Conservation (phyloP, 1,139 yeast species). For the Sugiyamaella japonica region DNA sequence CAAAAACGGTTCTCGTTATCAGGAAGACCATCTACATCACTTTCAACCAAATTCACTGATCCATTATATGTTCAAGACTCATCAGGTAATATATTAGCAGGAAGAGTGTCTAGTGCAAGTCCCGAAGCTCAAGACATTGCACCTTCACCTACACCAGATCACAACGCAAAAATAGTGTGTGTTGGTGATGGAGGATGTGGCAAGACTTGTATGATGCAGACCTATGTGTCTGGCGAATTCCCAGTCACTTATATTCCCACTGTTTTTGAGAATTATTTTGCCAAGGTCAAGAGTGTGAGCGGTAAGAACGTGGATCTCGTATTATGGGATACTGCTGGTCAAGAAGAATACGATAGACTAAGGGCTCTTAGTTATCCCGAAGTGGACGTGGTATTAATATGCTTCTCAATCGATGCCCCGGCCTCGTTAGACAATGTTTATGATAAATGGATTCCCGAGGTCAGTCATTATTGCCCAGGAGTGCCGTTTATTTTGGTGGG, state of each 20-base stretch:
- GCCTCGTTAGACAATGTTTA: slow-evolving; percentile 69
- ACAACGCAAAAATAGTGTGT: slow-evolving; percentile 52
- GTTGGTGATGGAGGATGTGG: slow-evolving; percentile 98
- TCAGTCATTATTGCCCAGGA: slow-evolving; percentile 76
- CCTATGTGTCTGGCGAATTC: slow-evolving; percentile 77
- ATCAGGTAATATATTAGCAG: slow-evolving; percentile 19
- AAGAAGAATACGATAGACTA: slow-evolving; percentile 83
- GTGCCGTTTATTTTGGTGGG: slow-evolving; percentile 78
- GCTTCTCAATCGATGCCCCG: slow-evolving; percentile 68
- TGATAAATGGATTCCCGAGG: slow-evolving; percentile 88
- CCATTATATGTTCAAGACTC: slow-evolving; percentile 27
- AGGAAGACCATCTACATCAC: slow-evolving; percentile 10
- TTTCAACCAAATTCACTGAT: slow-evolving; percentile 19
- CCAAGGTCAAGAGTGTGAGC: slow-evolving; percentile 58
- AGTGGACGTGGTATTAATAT: slow-evolving; percentile 69
- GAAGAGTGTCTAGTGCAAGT: slow-evolving; percentile 8
- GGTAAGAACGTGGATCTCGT: slow-evolving; percentile 67
- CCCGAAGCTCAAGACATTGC: slow-evolving; percentile 7
- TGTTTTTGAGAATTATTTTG: slow-evolving; percentile 80
- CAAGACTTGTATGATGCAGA: slow-evolving; percentile 78
- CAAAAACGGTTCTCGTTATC: slow-evolving; percentile 20
- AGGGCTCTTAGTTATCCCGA: slow-evolving; percentile 85
- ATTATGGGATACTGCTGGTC: slow-evolving; percentile 94
- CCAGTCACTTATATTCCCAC: slow-evolving; percentile 84
- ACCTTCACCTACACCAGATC: slow-evolving; percentile 22